These are phyloP conservation scores for Zygotorulaspora danielsina DNA, from an alignment of 805 yeast genomes.

Conservation along the genomic window DNA sequence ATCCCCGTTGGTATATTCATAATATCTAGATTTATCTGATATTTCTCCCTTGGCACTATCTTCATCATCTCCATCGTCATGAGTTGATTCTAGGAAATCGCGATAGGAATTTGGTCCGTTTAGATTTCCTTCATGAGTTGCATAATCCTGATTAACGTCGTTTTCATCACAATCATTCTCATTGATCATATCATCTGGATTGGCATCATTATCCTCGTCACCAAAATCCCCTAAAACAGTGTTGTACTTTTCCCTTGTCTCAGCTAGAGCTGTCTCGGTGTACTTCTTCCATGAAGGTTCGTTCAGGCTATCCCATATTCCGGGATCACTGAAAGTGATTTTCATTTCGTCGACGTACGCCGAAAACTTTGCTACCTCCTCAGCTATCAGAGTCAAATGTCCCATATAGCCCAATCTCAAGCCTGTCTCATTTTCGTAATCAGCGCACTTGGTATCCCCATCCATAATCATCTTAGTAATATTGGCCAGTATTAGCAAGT, in stretches of 20 bases:
- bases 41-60: slow-evolving; percentile 25
- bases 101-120: slow-evolving; percentile 14
- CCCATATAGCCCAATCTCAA: slow-evolving; percentile 95
- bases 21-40: slow-evolving; percentile 34
- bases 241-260: slow-evolving; percentile 89
- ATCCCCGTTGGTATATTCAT: slow-evolving; percentile 36
- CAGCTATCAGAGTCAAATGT: slow-evolving; percentile 86
- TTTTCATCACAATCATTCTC: slow-evolving; percentile 24
- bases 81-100: slow-evolving; percentile 15
- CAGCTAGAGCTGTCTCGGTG: slow-evolving; percentile 76
- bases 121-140: slow-evolving; percentile 19
- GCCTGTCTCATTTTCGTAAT: slow-evolving; percentile 55
- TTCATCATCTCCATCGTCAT: slow-evolving; percentile 31
- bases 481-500: slow-evolving; percentile 54
- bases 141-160: slow-evolving; percentile 12
- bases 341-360: slow-evolving; percentile 41
- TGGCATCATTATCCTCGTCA: slow-evolving; percentile 35
- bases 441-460: slow-evolving; percentile 57
- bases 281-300: slow-evolving; percentile 65
- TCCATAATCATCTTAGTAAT: slow-evolving; percentile 61
- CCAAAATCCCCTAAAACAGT: slow-evolving; percentile 78
- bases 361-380: slow-evolving; percentile 87
- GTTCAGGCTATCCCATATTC: slow-evolving; percentile 25
- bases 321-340: slow-evolving; percentile 26
- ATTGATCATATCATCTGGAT: slow-evolving; percentile 31